These are phyloP conservation scores for Lentinula guzmanii DNA, from an alignment of 768 basidiomycete species.

Conservation along the genomic window DNA sequence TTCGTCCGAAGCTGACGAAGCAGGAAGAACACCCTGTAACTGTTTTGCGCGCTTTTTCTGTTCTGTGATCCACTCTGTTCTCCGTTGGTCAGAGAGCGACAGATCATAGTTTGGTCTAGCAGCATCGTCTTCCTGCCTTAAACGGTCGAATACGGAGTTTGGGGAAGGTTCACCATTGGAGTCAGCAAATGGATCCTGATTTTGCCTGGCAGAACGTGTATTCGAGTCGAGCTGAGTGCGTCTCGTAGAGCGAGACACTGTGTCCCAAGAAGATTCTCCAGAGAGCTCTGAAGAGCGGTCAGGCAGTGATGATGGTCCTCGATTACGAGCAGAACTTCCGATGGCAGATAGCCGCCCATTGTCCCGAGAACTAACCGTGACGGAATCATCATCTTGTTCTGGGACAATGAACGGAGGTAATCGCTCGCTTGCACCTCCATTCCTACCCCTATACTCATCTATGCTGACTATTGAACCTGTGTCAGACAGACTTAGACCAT, in stretches of 20 bases:
- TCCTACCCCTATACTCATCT: conserved; percentile 62
- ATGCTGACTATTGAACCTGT: conserved; percentile 76
- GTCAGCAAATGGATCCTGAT: conserved; percentile 22
- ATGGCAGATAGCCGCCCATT: conserved; percentile 15
- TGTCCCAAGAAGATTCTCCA: conserved; percentile 14
- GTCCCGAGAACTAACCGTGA: conserved; percentile 73
- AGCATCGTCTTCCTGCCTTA: conserved; percentile 45
- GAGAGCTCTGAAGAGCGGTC: conserved; percentile 8
- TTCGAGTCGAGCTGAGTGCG: background rate
- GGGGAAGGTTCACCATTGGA: conserved; percentile 23
- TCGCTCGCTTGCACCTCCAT: conserved; percentile 41
- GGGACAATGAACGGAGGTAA: conserved; percentile 43
- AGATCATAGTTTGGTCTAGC: conserved; percentile 37
- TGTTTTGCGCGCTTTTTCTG: conserved; percentile 66
- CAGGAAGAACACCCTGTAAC: conserved; percentile 51
- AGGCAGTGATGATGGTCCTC: background rate
- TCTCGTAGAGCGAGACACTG: conserved; percentile 8
- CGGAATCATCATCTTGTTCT: conserved; percentile 64
- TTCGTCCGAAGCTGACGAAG: conserved; percentile 52
- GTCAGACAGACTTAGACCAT: conserved; percentile 87
- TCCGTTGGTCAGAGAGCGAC: conserved; percentile 55
- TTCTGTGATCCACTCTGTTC: conserved; percentile 77
- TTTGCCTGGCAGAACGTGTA: conserved; percentile 9
- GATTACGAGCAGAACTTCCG: background rate
- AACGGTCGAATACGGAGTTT: conserved; percentile 47